phyloP scores from a whole-genome alignment of 1,139 yeast genomes.

The Magnusiomyces fungicola region DNA sequence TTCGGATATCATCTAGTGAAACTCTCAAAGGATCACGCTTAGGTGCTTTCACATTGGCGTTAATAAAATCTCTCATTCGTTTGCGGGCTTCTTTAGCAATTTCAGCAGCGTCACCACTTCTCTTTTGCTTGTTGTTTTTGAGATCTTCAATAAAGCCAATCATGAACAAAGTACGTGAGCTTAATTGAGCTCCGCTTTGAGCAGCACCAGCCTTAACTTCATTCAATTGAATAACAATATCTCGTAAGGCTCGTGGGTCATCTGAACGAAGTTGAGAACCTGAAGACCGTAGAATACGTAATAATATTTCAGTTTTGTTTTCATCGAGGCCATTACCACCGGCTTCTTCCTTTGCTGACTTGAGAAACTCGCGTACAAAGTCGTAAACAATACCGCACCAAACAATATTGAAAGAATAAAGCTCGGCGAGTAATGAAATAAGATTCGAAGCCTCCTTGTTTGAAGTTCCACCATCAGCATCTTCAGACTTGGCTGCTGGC shows the following conservation, averaged over 20 bases:
- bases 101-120: constrained; percentile 36
- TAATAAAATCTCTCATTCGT: constrained; percentile 63
- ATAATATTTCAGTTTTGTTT: constrained; percentile 64
- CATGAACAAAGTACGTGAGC: constrained; percentile 64
- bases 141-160: constrained; percentile 79
- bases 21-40: constrained; percentile 77
- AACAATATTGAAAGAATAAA: constrained; percentile 70
- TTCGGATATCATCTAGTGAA: constrained; percentile 70
- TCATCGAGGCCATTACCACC: constrained; percentile 47
- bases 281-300: constrained; percentile 62
- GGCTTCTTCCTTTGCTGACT: background rate
- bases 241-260: constrained; percentile 80
- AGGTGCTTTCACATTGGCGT: constrained; percentile 34
- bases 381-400: constrained; percentile 74
- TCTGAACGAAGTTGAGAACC: constrained; percentile 86
- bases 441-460: constrained; percentile 56
- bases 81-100: constrained; percentile 42
- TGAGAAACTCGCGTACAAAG: constrained; percentile 45
- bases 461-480: constrained; percentile 19
- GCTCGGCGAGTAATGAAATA: constrained; percentile 64
- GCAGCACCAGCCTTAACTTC: constrained; percentile 37
- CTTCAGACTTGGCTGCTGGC: background rate
- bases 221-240: constrained; percentile 58
- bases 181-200: background rate
- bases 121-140: constrained; percentile 72